Percentiles rank a stretch among this genome's conserved stretches.
Evolutionary conservation across 306 rosid species (phyloP).

Genomic region (Abrus precatorius): DNA sequence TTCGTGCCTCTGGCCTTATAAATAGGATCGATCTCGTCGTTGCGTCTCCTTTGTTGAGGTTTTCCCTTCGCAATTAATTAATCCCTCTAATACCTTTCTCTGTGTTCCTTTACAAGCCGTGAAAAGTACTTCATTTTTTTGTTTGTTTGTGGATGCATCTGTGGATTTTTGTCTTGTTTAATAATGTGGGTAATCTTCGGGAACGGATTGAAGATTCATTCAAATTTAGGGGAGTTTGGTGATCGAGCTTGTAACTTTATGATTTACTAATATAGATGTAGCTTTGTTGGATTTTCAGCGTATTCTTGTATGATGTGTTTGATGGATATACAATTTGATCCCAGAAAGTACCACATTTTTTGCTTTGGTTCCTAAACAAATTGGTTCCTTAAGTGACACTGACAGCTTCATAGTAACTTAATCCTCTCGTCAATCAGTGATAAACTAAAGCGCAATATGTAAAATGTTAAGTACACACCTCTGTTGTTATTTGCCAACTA

Average conservation of each 20-base stretch:
- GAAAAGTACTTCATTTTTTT: too few relatives aligned
- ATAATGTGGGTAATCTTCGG: background rate
- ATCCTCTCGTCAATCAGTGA: background rate
- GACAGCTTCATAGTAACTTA: background rate
- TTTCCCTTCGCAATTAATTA: background rate
- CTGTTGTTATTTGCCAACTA: background rate
- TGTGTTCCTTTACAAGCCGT: background rate
- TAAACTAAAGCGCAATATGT: background rate
- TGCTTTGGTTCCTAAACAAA: background rate
- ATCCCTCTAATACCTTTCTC: background rate
- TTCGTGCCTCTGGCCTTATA: slow-evolving; percentile 48
- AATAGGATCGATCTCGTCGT: slow-evolving; percentile 55
- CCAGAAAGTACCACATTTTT: background rate
- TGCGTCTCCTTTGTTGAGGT: slow-evolving; percentile 60
- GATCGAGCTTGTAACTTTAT: background rate
- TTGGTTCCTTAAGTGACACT: background rate
- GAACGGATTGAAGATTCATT: background rate
- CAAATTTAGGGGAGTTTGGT: slow-evolving; percentile 11
- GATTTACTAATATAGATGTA: background rate
- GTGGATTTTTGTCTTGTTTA: background rate
- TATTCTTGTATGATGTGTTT: background rate
- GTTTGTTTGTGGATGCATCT: slow-evolving; percentile 6
- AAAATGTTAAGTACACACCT: background rate
- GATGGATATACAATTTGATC: background rate
- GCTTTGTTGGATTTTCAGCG: background rate